phyloP scores from a whole-genome alignment of 202 grass and related monocot species.

The Brachypodium distachyon region DNA sequence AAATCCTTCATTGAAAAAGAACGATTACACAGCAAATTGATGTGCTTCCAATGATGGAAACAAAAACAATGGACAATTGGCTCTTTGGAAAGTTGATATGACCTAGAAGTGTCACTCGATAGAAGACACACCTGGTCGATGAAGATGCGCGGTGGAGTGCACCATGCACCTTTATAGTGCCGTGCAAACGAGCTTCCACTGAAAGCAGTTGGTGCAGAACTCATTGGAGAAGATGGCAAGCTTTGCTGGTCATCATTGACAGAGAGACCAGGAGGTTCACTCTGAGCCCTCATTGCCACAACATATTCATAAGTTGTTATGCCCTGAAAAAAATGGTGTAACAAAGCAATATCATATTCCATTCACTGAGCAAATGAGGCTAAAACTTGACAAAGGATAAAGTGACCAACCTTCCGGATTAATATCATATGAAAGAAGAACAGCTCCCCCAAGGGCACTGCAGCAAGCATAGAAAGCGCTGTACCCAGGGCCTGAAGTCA shows the following conservation, averaged over 20 bases:
- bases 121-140: conserved; percentile 64
- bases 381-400: neutral
- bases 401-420: conserved; percentile 73
- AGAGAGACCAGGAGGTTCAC: conserved; percentile 64
- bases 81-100: neutral
- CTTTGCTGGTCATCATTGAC: conserved; percentile 64
- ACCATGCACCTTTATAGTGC: conserved; percentile 97
- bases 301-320: conserved; percentile 99
- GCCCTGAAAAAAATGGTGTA: conserved; percentile 41
- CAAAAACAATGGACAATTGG: neutral
- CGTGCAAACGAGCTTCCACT: conserved; percentile 72
- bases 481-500: conserved; percentile 63
- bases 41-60: neutral
- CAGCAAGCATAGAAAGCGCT: conserved; percentile 68
- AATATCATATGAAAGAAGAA: conserved; percentile 99
- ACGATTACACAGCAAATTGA: neutral
- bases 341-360: neutral
- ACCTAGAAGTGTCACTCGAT: neutral
- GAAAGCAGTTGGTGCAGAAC: conserved; percentile 91
- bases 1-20: neutral
- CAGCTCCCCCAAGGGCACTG: conserved; percentile 76
- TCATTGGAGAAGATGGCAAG: conserved; percentile 69
- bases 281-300: conserved; percentile 94
- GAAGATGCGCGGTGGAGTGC: conserved; percentile 94
- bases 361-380: neutral